A percentile compares a stretch with the other conserved stretches of the same genome.
These are phyloP conservation scores for Oenanthe sinensis DNA, from an alignment of 129 eudicot species.

Conservation along the genomic window DNA sequence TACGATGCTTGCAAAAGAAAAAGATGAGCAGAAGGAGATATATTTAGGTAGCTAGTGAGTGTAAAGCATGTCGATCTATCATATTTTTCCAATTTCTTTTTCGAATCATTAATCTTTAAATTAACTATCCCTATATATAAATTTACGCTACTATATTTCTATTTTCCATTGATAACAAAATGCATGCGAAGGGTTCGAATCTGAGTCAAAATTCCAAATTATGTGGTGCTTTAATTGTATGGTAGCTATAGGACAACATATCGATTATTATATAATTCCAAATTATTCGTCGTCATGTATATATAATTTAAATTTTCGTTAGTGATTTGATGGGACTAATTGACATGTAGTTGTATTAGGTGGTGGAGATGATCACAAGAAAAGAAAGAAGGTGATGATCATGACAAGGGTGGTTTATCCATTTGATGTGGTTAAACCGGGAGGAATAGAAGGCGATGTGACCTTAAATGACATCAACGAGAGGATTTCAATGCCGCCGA, in stretches of 20 bases:
- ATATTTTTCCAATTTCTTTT: not conserved
- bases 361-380: constrained; percentile 24
- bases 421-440: constrained; percentile 85
- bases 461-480: constrained; percentile 78
- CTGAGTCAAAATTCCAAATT: too few species aligned
- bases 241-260: too few species aligned
- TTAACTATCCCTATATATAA: not conserved
- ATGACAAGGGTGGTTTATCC: constrained; percentile 63
- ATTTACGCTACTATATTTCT: too few species aligned
- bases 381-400: constrained; percentile 26
- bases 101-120: not conserved
- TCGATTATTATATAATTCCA: not conserved
- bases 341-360: not conserved
- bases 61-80: not conserved
- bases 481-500: constrained; percentile 82
- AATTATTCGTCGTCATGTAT: not conserved
- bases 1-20: not conserved
- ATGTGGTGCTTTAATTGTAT: too few species aligned
- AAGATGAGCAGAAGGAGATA: not conserved
- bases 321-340: not conserved
- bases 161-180: not conserved
- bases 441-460: constrained; percentile 71
- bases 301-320: not conserved
- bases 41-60: not conserved
- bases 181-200: not conserved